Evolutionary conservation across 306 rosid genomes (phyloP), one percentile per base, ranked within the genome.

Genomic region (Gastrolobium villosum): DNA sequence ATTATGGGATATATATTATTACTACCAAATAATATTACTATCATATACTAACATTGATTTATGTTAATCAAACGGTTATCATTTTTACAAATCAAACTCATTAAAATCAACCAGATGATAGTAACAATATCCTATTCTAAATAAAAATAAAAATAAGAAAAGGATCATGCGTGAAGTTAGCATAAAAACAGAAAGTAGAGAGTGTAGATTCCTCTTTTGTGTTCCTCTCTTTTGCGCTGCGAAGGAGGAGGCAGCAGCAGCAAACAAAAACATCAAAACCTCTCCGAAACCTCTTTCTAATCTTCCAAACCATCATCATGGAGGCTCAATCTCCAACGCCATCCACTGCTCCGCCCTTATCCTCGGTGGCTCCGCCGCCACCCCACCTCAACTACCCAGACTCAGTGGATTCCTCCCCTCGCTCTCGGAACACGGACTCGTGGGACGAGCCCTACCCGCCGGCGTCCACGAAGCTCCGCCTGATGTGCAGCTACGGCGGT

Each of bases 401-500:
- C 44, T 94, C 97, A 0, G 53, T 92, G 0, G 99, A 94, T 43
- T 92, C 99, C 4, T 92, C 99, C 0, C 99, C 99, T 0, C 83
- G 97, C 26, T 92, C 97, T 20, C 93, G 97, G 3, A 90, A 87
- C 90, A 86, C 91, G 6, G 97, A 94, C 13, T 81, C 93, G 2
- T 94, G 96, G 97, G 99, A 92, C 56, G 97, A 94, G 13, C 87
- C 95, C 0, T 80, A 7, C 84, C 93, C 94, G 36, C 70, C 90
- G 9, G 79, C 84, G 13, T 50, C 87, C 3, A 1, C 73, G 2
- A 80, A 89, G 53, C 94, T 96, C 63, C 98, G 98, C 6, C 88
- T 96, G 2, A 96, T 96, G 99, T 96, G 99, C 81, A 95, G 99
- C 84, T 95, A 89, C 54, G 98, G 94, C 46, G 99, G 99, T 1